These are phyloP conservation scores for Venturia asperata DNA, from an alignment of 2,329 filamentous ascomycete genomes.

Conservation along the genomic window DNA sequence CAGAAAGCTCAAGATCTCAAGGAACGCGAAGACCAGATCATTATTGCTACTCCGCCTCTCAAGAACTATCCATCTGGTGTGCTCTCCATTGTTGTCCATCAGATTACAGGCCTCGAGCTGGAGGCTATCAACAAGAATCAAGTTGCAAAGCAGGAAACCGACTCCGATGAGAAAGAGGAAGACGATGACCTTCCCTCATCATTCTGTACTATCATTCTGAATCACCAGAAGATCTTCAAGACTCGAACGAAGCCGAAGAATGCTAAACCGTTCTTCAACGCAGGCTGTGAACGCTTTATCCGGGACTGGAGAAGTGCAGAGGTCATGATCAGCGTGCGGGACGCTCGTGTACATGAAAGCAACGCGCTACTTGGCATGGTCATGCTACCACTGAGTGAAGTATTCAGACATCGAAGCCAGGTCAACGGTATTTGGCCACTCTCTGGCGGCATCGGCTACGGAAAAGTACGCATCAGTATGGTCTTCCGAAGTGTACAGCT, in stretches of 20 bases:
- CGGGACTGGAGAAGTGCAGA: constrained; percentile 61
- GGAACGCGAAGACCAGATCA: constrained; percentile 50
- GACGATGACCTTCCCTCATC: constrained; percentile 59
- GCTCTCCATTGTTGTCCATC: constrained; percentile 63
- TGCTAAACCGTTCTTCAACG: constrained; percentile 71
- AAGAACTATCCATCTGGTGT: constrained; percentile 57
- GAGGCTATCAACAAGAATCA: constrained; percentile 51
- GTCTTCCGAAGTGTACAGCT: constrained; percentile 65
- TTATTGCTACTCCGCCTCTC: constrained; percentile 60
- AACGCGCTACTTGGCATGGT: constrained; percentile 63
- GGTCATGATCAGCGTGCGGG: constrained; percentile 60
- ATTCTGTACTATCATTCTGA: constrained; percentile 67
- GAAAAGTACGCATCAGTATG: constrained; percentile 60
- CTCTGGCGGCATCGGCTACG: constrained; percentile 65
- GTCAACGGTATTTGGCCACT: constrained; percentile 60
- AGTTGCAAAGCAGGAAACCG: constrained; percentile 40
- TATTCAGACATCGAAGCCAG: constrained; percentile 58
- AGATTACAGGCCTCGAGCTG: constrained; percentile 62
- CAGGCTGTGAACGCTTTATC: constrained; percentile 65
- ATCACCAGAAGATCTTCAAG: constrained; percentile 62
- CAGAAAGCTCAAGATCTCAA: constrained; percentile 62
- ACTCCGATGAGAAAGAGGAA: constrained; percentile 55
- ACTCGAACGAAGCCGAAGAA: constrained; percentile 73
- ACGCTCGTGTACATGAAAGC: constrained; percentile 61
- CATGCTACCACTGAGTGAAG: constrained; percentile 55